Conservation (phyloP, 768 basidiomycete genomes). For the Termitomyces sp. region DNA sequence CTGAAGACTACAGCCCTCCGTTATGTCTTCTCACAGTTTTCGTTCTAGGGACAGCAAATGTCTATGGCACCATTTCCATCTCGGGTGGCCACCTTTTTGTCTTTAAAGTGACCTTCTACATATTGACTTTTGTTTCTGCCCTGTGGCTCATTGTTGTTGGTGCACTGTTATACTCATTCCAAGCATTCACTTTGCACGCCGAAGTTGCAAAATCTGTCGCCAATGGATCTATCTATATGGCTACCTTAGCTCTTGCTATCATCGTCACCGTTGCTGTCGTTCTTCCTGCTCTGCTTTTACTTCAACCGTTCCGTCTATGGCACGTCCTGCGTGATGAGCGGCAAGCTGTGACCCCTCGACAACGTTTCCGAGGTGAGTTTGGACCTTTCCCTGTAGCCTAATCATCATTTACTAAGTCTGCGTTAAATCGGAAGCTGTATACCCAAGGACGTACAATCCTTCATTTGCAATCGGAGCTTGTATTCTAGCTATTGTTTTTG, state of each 20-base stretch:
- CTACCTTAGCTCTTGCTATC: conserved; percentile 50
- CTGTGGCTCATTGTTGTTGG: conserved; percentile 64
- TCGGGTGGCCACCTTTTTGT: conserved; percentile 54
- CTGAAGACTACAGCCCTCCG: neutral
- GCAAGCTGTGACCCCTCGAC: conserved; percentile 66
- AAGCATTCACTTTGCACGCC: conserved; percentile 41
- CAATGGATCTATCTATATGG: conserved; percentile 69
- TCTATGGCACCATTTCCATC: conserved; percentile 55
- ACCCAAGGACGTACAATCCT: conserved; percentile 67
- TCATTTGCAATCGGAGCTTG: conserved; percentile 62
- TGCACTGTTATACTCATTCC: conserved; percentile 62
- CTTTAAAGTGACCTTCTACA: conserved; percentile 60
- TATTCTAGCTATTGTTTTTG: conserved; percentile 64
- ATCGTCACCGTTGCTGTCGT: conserved; percentile 63
- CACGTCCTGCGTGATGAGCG: conserved; percentile 48
- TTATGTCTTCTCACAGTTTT: conserved; percentile 4
- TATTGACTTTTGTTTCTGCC: conserved; percentile 45
- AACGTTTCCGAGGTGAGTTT: conserved; percentile 67
- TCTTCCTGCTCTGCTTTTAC: conserved; percentile 61
- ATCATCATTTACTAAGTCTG: conserved; percentile 4
- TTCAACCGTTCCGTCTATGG: conserved; percentile 68
- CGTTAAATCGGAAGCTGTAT: conserved; percentile 40
- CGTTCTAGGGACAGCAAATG: conserved; percentile 41
- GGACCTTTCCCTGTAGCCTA: neutral
- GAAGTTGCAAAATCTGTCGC: conserved; percentile 44